These are phyloP conservation scores for Plasmodium inui DNA, from an alignment of 169 alveolate species.

Conservation along the genomic window DNA sequence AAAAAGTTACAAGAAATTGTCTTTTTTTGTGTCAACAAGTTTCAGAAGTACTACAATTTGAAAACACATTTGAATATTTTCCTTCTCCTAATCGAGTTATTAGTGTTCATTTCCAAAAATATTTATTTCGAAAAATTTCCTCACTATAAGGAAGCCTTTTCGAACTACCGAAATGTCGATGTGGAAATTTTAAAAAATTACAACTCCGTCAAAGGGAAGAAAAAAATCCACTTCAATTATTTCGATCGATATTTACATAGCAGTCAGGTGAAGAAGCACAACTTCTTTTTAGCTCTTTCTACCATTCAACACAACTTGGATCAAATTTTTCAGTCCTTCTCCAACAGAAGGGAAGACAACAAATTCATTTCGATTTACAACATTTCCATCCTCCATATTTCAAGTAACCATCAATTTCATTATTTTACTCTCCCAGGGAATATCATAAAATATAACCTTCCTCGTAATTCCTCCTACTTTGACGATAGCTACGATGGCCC, in stretches of 20 bases:
- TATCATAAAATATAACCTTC: neutral
- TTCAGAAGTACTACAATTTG: conserved; percentile 22
- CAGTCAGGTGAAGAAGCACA: conserved; percentile 14
- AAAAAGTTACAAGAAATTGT: neutral
- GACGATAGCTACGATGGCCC: neutral
- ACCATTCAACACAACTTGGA: neutral
- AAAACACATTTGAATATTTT: conserved; percentile 46
- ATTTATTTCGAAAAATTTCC: conserved; percentile 67
- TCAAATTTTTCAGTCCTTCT: conserved; percentile 7
- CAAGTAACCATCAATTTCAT: conserved; percentile 1
- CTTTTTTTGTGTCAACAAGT: neutral
- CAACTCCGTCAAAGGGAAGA: neutral
- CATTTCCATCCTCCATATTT: conserved; percentile 5
- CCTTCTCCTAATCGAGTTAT: conserved; percentile 19
- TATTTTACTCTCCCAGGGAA: conserved; percentile 45
- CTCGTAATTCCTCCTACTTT: conserved; percentile 11
- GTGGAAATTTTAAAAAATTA: conserved; percentile 54
- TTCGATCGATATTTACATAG: conserved; percentile 33
- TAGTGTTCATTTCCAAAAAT: conserved; percentile 63
- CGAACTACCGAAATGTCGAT: conserved; percentile 16
- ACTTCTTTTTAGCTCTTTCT: conserved; percentile 18
- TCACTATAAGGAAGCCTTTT: conserved; percentile 63
- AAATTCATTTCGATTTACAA: conserved; percentile 11
- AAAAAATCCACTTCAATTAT: conserved; percentile 21
- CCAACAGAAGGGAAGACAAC: neutral